These are phyloP conservation scores for Exophiala sp. DNA, from an alignment of 2,329 filamentous ascomycete genomes.

Conservation along the genomic window DNA sequence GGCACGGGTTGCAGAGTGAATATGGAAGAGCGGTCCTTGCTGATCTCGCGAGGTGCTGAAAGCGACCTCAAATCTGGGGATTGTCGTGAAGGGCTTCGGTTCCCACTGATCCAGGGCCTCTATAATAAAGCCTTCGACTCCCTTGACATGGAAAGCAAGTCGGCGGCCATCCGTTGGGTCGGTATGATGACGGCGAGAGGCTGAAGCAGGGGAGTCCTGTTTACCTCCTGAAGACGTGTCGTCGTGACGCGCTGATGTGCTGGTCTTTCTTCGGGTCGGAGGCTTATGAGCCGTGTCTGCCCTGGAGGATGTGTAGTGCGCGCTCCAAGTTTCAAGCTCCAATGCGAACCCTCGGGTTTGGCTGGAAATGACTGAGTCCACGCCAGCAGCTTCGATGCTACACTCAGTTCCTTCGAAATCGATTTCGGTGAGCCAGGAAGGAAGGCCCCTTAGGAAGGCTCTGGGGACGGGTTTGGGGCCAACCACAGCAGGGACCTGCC, in stretches of 20 bases:
- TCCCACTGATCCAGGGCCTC: slow-evolving; percentile 82
- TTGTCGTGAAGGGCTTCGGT: slow-evolving; percentile 72
- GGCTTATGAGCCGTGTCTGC: slow-evolving; percentile 57
- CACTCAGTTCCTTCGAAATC: slow-evolving; percentile 83
- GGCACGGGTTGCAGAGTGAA: slow-evolving; percentile 74
- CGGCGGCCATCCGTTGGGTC: slow-evolving; percentile 65
- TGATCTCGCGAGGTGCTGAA: slow-evolving; percentile 79
- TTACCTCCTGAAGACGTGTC: slow-evolving; percentile 52
- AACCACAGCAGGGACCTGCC: slow-evolving; percentile 57
- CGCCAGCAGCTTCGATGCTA: slow-evolving; percentile 81
- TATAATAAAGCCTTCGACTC: slow-evolving; percentile 83
- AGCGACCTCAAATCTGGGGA: slow-evolving; percentile 82
- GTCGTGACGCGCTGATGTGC: slow-evolving; percentile 62
- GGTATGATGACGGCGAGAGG: slow-evolving; percentile 40
- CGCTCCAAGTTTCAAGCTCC: slow-evolving; percentile 79
- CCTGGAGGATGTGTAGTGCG: slow-evolving; percentile 81
- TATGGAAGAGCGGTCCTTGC: slow-evolving; percentile 79
- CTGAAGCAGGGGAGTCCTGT: slow-evolving; percentile 46
- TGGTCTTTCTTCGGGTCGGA: slow-evolving; percentile 62
- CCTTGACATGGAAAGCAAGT: slow-evolving; percentile 71
- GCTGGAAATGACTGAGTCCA: slow-evolving; percentile 75
- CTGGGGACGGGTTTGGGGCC: slow-evolving; percentile 39
- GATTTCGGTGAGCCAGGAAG: slow-evolving; percentile 76
- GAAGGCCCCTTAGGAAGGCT: slow-evolving; percentile 65
- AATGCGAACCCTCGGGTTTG: slow-evolving; percentile 76